These are phyloP conservation scores for Wickerhamiella allomyrinae DNA, from an alignment of 805 yeast genomes.

Conservation along the genomic window DNA sequence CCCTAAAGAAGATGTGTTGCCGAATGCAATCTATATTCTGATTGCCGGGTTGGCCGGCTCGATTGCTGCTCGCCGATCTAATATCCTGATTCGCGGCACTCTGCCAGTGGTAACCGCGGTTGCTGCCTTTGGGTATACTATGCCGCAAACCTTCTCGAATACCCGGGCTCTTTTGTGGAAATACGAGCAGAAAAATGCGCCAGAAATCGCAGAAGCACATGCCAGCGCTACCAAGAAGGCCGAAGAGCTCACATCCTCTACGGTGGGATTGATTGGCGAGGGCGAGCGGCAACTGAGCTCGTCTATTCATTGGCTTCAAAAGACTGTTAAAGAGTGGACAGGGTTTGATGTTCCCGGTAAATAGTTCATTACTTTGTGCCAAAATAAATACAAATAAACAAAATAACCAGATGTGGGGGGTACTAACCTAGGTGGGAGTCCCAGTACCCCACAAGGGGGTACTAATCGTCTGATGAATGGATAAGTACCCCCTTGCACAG, in stretches of 20 bases:
- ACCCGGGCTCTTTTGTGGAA: constrained; percentile 43
- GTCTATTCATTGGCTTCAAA: not conserved
- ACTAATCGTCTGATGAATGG: too few relatives aligned
- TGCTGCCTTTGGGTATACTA: constrained; percentile 49
- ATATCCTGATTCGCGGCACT: constrained; percentile 36
- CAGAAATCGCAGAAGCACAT: constrained; percentile 52
- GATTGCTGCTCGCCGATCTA: constrained; percentile 55
- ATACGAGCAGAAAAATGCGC: constrained; percentile 43
- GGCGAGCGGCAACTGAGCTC: not conserved
- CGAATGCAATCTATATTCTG: constrained; percentile 52
- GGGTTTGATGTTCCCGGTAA: not conserved
- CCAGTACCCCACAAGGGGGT: not conserved
- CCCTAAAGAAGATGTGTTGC: constrained; percentile 52
- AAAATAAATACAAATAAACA: too few relatives aligned
- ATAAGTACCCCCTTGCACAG: too few relatives aligned
- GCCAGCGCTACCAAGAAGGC: constrained; percentile 34
- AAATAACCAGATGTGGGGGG: too few relatives aligned
- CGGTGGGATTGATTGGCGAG: not conserved
- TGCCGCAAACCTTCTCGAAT: constrained; percentile 59
- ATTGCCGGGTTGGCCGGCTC: constrained; percentile 62
- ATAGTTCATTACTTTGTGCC: not conserved
- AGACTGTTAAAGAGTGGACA: not conserved
- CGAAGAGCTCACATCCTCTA: constrained; percentile 27
- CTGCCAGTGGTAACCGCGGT: constrained; percentile 49
- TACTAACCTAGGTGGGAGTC: too few relatives aligned